phyloP scores from a whole-genome alignment of 768 basidiomycete species.

The Phaffia australis region DNA sequence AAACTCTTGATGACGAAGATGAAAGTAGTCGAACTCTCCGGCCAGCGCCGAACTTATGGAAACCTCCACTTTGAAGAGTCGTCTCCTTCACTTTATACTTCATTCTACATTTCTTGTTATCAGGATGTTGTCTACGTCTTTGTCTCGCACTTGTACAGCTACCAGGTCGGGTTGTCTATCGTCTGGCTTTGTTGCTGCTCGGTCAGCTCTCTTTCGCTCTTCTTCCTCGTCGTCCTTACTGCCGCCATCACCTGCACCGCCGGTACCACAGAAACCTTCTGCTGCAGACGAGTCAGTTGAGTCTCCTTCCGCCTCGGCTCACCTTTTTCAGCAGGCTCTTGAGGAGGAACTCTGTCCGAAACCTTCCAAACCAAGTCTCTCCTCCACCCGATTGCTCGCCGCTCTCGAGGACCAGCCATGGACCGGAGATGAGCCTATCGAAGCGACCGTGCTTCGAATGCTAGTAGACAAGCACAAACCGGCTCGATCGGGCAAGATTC shows the following conservation, averaged over 20 bases:
- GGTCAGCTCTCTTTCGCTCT: background rate
- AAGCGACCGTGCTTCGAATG: slow-evolving; percentile 22
- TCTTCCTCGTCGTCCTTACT: background rate
- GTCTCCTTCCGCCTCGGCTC: slow-evolving; percentile 6
- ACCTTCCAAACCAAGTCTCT: background rate
- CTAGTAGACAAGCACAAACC: slow-evolving; percentile 24
- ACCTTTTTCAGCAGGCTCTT: slow-evolving; percentile 17
- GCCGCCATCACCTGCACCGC: background rate
- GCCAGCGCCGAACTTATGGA: too few relatives aligned
- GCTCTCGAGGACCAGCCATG: slow-evolving; percentile 5
- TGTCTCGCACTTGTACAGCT: too few relatives aligned
- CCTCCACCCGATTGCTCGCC: background rate
- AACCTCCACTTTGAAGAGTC: too few relatives aligned
- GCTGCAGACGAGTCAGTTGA: background rate
- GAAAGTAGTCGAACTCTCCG: too few relatives aligned
- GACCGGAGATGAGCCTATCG: slow-evolving; percentile 24
- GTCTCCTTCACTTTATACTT: too few relatives aligned
- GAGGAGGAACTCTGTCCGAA: slow-evolving; percentile 5
- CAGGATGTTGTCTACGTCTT: too few relatives aligned
- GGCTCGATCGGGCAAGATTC: slow-evolving; percentile 13
- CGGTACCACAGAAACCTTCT: background rate
- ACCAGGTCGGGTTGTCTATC: too few relatives aligned
- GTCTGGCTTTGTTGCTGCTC: too few relatives aligned
- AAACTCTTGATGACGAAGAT: too few relatives aligned
- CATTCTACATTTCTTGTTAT: too few relatives aligned